Percentiles rank a stretch among this genome's conserved stretches.
These are phyloP conservation scores for Huntiella abstrusa DNA, from an alignment of 2,329 filamentous ascomycete genomes.

Conservation along the genomic window DNA sequence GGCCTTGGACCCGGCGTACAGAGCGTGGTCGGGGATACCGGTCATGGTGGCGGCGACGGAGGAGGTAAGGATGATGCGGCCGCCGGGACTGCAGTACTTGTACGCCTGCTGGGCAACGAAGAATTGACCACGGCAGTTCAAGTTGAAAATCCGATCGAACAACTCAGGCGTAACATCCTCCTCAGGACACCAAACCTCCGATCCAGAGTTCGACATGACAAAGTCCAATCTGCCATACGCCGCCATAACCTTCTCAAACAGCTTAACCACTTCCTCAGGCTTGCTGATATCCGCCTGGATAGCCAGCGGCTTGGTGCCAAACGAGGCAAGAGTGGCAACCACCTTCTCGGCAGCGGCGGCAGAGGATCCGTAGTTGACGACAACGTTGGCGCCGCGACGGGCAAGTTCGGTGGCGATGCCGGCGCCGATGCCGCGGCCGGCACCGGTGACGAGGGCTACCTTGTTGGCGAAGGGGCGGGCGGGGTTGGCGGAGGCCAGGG, in stretches of 20 bases:
- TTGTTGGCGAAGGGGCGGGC: slow-evolving; percentile 28
- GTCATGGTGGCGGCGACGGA: slow-evolving; percentile 49
- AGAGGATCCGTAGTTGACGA: slow-evolving; percentile 48
- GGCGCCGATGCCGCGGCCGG: slow-evolving; percentile 46
- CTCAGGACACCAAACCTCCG: slow-evolving; percentile 52
- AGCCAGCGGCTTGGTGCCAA: slow-evolving; percentile 37
- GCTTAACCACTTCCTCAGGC: slow-evolving; percentile 36
- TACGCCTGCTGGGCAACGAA: slow-evolving; percentile 61
- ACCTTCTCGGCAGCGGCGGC: slow-evolving; percentile 35
- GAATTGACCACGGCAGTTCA: slow-evolving; percentile 55
- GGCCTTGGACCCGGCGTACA: slow-evolving; percentile 56
- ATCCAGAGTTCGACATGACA: slow-evolving; percentile 53
- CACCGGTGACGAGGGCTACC: slow-evolving; percentile 43
- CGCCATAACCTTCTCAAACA: slow-evolving; percentile 46
- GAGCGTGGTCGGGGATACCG: slow-evolving; percentile 48
- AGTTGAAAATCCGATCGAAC: slow-evolving; percentile 52
- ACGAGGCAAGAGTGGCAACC: slow-evolving; percentile 32
- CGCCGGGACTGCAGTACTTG: slow-evolving; percentile 49
- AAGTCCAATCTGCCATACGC: slow-evolving; percentile 54
- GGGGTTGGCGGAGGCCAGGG: slow-evolving; percentile 14
- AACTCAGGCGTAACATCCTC: slow-evolving; percentile 51
- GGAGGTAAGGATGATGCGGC: slow-evolving; percentile 53
- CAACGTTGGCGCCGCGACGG: slow-evolving; percentile 41
- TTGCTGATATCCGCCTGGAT: slow-evolving; percentile 47
- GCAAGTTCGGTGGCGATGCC: slow-evolving; percentile 50